Percentiles rank a stretch among this genome's conserved stretches.
Conservation (phyloP, 208 protist genomes). For the Trypanosoma theileri region DNA sequence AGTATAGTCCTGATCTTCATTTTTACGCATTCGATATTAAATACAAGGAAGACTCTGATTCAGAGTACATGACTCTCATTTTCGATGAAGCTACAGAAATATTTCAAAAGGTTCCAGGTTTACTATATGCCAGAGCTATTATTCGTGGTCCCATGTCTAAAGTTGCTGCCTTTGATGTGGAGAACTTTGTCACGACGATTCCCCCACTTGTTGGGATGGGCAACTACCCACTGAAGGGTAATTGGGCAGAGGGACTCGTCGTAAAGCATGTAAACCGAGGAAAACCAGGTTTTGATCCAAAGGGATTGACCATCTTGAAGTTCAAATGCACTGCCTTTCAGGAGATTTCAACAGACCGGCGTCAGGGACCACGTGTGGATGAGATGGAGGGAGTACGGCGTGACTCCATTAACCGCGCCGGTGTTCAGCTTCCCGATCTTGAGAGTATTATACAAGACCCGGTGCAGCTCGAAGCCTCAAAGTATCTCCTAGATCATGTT, state of each 20-base stretch:
- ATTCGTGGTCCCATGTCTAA: slow-evolving; percentile 76
- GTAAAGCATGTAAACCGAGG: slow-evolving; percentile 74
- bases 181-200: slow-evolving; percentile 77
- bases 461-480: slow-evolving; percentile 35
- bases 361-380: slow-evolving; percentile 69
- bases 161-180: slow-evolving; percentile 83
- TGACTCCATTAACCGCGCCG: slow-evolving; percentile 44
- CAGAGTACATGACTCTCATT: slow-evolving; percentile 49
- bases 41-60: slow-evolving; percentile 40
- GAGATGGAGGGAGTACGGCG: slow-evolving; percentile 62
- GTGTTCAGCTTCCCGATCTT: slow-evolving; percentile 72
- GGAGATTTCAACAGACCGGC: slow-evolving; percentile 77
- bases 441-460: slow-evolving; percentile 66
- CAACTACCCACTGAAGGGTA: slow-evolving; percentile 75
- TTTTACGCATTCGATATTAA: slow-evolving; percentile 91
- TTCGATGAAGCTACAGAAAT: slow-evolving; percentile 70
- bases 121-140: slow-evolving; percentile 77
- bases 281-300: slow-evolving; percentile 55
- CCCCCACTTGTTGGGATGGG: slow-evolving; percentile 83
- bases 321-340: slow-evolving; percentile 88
- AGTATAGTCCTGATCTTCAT: slow-evolving; percentile 85
- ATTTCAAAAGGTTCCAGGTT: slow-evolving; percentile 64
- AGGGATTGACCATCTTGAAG: slow-evolving; percentile 73
- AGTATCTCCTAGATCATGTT: slow-evolving; percentile 62
- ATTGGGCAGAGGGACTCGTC: slow-evolving; percentile 85